These are phyloP conservation scores for Psilocybe sp. DNA, from an alignment of 768 basidiomycete genomes.

Conservation along the genomic window DNA sequence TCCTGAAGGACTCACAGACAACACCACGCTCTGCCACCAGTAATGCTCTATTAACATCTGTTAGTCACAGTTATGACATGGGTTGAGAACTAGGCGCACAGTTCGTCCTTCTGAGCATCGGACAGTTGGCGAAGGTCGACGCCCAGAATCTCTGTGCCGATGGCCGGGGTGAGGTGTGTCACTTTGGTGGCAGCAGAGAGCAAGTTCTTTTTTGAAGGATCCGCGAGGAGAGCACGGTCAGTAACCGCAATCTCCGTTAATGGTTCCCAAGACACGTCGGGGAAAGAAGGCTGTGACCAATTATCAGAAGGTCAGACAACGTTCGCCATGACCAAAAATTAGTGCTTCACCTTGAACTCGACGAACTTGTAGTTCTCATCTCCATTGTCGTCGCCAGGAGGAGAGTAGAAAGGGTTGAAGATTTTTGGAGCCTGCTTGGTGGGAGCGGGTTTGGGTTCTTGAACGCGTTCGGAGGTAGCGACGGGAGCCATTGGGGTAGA, in stretches of 20 bases:
- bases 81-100: conserved; percentile 40
- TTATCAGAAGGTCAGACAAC: not conserved
- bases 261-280: conserved; percentile 62
- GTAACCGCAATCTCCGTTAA: conserved; percentile 54
- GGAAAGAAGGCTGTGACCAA: conserved; percentile 55
- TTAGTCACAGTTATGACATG: not conserved
- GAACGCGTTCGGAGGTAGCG: conserved; percentile 34
- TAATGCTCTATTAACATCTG: conserved; percentile 48
- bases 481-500: conserved; percentile 44
- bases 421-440: conserved; percentile 19
- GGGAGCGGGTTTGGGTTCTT: conserved; percentile 6
- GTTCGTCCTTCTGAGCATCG: conserved; percentile 71
- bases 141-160: conserved; percentile 74
- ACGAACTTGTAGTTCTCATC: conserved; percentile 53
- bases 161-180: conserved; percentile 63
- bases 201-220: conserved; percentile 64
- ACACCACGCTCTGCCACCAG: conserved; percentile 75
- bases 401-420: conserved; percentile 71
- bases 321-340: not conserved
- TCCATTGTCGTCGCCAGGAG: conserved; percentile 46
- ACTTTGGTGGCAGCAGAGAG: conserved; percentile 66
- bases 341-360: conserved; percentile 50
- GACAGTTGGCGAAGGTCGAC: conserved; percentile 72
- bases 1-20: conserved; percentile 51
- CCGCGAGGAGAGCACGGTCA: conserved; percentile 68